A percentile compares a stretch with the other conserved stretches of the same genome.
Evolutionary conservation across 495 filamentous ascomycete genomes (phyloP).

Genomic region (Aspergillus baeticus): DNA sequence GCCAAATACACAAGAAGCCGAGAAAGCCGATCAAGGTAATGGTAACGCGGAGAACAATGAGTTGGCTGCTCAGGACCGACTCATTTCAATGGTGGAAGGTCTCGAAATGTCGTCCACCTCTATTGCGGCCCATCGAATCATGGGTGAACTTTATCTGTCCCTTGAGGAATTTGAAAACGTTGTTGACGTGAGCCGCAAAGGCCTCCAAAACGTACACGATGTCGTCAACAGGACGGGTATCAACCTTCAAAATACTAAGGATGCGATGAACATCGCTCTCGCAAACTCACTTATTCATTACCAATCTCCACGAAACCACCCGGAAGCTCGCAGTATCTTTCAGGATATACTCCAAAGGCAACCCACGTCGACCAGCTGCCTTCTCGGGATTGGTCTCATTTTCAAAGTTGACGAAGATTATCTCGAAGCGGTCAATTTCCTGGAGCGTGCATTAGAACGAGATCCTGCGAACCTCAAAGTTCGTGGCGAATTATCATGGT

Average conservation of each 20-base stretch:
- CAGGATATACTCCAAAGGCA: constrained; percentile 72
- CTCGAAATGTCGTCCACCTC: constrained; percentile 69
- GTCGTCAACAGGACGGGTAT: constrained; percentile 66
- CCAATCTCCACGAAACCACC: constrained; percentile 84
- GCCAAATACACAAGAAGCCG: constrained; percentile 23
- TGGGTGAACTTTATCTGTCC: constrained; percentile 79
- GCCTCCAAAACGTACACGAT: constrained; percentile 54
- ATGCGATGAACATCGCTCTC: constrained; percentile 72
- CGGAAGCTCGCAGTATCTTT: constrained; percentile 81
- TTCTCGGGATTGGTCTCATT: constrained; percentile 88
- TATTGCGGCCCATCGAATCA: constrained; percentile 76
- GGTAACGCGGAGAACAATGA: constrained; percentile 39
- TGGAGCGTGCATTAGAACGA: constrained; percentile 68
- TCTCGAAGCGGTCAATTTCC: constrained; percentile 70
- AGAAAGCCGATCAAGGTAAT: constrained; percentile 19
- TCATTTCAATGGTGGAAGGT: constrained; percentile 82
- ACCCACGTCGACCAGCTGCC: constrained; percentile 67
- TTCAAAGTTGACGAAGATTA: constrained; percentile 91
- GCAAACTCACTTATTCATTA: constrained; percentile 83
- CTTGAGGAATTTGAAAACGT: constrained; percentile 85
- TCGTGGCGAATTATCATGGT: constrained; percentile 83
- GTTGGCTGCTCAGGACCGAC: constrained; percentile 65
- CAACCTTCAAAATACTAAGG: constrained; percentile 60
- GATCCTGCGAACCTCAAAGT: constrained; percentile 73
- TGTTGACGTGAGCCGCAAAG: constrained; percentile 75